phyloP scores from a whole-genome alignment of 768 basidiomycete genomes.

The Nevesoporus exiguus region DNA sequence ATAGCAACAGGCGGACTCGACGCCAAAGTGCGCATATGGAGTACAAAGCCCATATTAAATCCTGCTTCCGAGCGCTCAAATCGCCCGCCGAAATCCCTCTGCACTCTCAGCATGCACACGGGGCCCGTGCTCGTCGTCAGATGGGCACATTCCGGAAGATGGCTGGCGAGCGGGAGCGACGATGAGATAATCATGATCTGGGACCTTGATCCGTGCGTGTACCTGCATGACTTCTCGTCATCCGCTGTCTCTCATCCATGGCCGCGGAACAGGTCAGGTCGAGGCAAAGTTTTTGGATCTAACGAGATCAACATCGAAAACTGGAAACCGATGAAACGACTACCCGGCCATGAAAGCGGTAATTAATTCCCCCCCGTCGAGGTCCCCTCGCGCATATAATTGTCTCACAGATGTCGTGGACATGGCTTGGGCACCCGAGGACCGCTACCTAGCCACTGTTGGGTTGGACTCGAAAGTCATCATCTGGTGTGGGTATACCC shows the following conservation, averaged over 20 bases:
- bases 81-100: conserved; percentile 79
- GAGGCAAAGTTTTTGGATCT: conserved; percentile 89
- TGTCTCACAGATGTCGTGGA: conserved; percentile 78
- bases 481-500: conserved; percentile 91
- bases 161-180: conserved; percentile 95
- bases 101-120: conserved; percentile 90
- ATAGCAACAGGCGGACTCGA: conserved; percentile 98
- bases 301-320: conserved; percentile 96
- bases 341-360: conserved; percentile 96
- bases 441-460: conserved; percentile 89
- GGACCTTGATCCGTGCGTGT: conserved; percentile 89
- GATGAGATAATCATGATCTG: conserved; percentile 95
- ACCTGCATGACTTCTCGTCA: not conserved
- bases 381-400: conserved; percentile 4
- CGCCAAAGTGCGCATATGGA: conserved; percentile 96
- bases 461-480: conserved; percentile 89
- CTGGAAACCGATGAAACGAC: conserved; percentile 90
- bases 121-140: conserved; percentile 89
- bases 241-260: conserved; percentile 2
- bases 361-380: conserved; percentile 21
- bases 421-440: conserved; percentile 92
- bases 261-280: conserved; percentile 55
- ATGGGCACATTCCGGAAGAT: conserved; percentile 92
- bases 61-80: conserved; percentile 61
- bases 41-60: conserved; percentile 90